Base-by-base conservation (phyloP, 2,329 filamentous ascomycete genomes). In the Trichoderma sp. region DNA sequence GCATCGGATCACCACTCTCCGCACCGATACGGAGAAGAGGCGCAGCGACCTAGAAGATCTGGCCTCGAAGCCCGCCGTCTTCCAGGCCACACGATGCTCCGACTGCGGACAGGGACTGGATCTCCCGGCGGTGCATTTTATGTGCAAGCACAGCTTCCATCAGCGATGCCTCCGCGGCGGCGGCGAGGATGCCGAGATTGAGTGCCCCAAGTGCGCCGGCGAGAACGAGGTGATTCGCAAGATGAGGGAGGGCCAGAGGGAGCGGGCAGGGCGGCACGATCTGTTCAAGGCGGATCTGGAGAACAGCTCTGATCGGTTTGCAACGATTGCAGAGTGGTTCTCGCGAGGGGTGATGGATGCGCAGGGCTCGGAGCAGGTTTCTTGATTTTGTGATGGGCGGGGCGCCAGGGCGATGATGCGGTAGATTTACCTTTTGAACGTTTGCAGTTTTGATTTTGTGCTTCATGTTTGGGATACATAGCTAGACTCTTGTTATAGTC, bases 101-200 rank as follows among this genome's bases (percentile, higher is more conserved):
- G 88, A 90, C 59, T 99, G 95, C 75, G 88, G 87, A 17, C 85
- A 88, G 44, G 83, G 86, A 28, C 83, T 98, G 19, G 93, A 97
- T 69, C 81, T 98, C 14, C 95, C 95, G 0, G 91, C 89, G 0
- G 93, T 99, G 55, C 95, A 99, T 75, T 99, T 99, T 76, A 78
- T 99, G 68, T 99, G 95, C 81, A 97, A 96, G 76, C 95, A 99
- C 76, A 93, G 90, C 67, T 99, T 97, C 82, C 95, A 99, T 75
- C 92, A 96, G 78, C 85, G 91, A 52, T 99, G 94, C 76, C 80
- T 99, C 73, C 79, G 82, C 59, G 76, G 75, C 14, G 80, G 79
- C 2, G 78, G 76, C 24, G 81, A 81, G 12, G 88, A 89, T 26
- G 81, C 81, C 7, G 87, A 88, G 59, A 84, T 88, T 0, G 93